Evolutionary conservation across 1,139 yeast genomes (phyloP).

Genomic region (Nakaseomyces glabratus): DNA sequence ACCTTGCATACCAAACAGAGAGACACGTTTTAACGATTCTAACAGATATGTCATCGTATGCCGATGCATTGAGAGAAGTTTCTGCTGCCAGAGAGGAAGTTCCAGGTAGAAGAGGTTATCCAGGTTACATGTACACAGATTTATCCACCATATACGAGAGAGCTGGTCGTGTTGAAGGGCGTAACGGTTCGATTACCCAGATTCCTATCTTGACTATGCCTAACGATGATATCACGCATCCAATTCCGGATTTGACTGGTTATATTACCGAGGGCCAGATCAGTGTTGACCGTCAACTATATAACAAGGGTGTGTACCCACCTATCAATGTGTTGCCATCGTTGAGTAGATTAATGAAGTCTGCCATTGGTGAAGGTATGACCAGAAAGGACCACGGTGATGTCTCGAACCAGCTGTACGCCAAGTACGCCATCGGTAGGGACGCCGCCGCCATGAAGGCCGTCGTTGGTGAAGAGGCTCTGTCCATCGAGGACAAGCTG

Average conservation of each 20-base stretch:
- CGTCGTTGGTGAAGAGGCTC: slow-evolving; percentile 99
- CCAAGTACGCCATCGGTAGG: slow-evolving; percentile 98
- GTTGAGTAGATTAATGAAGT: slow-evolving; percentile 94
- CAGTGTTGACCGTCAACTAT: slow-evolving; percentile 89
- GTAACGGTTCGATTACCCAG: slow-evolving; percentile 98
- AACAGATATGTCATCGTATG: slow-evolving; percentile 98
- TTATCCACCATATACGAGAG: slow-evolving; percentile 97
- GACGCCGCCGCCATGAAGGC: slow-evolving; percentile 99
- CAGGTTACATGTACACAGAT: slow-evolving; percentile 99
- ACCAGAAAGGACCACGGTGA: slow-evolving; percentile 99
- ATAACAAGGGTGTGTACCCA: slow-evolving; percentile 95
- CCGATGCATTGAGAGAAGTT: slow-evolving; percentile 98
- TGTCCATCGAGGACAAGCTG: slow-evolving; percentile 92
- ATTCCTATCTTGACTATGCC: slow-evolving; percentile 99
- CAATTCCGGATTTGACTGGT: slow-evolving; percentile 99
- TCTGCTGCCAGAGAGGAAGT: slow-evolving; percentile 99
- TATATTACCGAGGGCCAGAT: slow-evolving; percentile 99
- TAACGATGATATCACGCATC: slow-evolving; percentile 98
- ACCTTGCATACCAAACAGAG: slow-evolving; percentile 96
- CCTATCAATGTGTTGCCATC: slow-evolving; percentile 98
- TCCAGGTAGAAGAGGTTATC: slow-evolving; percentile 99
- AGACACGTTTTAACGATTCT: slow-evolving; percentile 96
- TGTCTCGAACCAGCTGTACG: slow-evolving; percentile 96
- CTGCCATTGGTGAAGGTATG: slow-evolving; percentile 99
- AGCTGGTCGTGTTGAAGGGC: slow-evolving; percentile 99